Conservation (phyloP, 2,329 filamentous ascomycete species). For the Colletotrichum neosansevieriae region DNA sequence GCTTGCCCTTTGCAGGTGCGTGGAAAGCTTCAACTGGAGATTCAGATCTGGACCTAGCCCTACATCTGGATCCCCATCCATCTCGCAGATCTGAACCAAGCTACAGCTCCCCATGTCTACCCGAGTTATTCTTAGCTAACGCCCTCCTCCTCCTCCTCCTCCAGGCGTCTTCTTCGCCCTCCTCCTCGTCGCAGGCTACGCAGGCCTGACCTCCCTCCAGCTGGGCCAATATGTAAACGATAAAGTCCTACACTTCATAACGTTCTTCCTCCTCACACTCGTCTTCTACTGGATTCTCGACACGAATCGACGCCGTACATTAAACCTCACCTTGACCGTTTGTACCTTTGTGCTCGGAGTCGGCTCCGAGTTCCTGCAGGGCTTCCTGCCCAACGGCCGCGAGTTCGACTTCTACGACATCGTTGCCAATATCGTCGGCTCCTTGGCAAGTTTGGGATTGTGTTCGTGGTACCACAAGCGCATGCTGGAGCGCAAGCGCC, state of each 20-base stretch:
- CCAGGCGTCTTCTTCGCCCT: constrained; percentile 78
- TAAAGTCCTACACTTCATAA: constrained; percentile 87
- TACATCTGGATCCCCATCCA: constrained; percentile 16
- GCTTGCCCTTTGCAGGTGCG: constrained; percentile 88
- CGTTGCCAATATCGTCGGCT: constrained; percentile 87
- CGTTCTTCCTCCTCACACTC: constrained; percentile 90
- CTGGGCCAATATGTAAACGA: constrained; percentile 77
- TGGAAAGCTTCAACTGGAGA: constrained; percentile 23
- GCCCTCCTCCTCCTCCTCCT: neutral
- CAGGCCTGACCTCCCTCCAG: constrained; percentile 78
- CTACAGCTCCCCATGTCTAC: constrained; percentile 15
- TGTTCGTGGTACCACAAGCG: constrained; percentile 95
- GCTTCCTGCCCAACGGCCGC: constrained; percentile 78
- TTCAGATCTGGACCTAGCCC: constrained; percentile 12
- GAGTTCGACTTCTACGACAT: constrained; percentile 86
- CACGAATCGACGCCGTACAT: constrained; percentile 84
- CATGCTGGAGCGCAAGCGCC: constrained; percentile 89
- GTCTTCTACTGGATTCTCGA: constrained; percentile 98
- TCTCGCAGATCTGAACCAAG: constrained; percentile 18
- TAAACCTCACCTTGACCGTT: constrained; percentile 85
- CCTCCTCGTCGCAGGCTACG: constrained; percentile 80
- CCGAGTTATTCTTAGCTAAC: constrained; percentile 35
- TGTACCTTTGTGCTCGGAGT: constrained; percentile 80
- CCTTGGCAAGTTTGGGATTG: constrained; percentile 75
- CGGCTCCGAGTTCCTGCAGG: constrained; percentile 82